phyloP scores from a whole-genome alignment of 768 basidiomycete species.

The Tylopilus intermedius region DNA sequence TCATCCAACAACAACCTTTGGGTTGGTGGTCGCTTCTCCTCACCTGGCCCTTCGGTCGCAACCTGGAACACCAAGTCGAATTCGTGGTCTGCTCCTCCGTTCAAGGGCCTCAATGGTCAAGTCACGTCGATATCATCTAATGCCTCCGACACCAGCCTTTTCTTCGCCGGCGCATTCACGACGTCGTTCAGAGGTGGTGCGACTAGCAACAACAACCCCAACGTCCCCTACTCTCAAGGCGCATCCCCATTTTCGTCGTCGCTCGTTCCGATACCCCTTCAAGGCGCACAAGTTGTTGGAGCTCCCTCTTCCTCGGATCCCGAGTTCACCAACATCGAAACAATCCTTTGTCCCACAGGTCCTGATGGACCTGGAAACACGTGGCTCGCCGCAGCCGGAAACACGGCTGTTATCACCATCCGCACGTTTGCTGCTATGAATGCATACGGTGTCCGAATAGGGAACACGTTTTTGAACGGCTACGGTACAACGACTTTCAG shows the following conservation, averaged over 20 bases:
- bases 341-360: constrained; percentile 84
- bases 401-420: constrained; percentile 67
- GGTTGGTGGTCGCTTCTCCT: constrained; percentile 73
- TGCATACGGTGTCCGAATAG: constrained; percentile 78
- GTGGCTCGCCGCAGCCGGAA: constrained; percentile 80
- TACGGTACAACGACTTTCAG: constrained; percentile 87
- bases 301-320: constrained; percentile 59
- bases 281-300: constrained; percentile 51
- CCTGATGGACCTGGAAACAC: constrained; percentile 71
- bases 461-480: constrained; percentile 80
- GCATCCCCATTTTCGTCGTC: constrained; percentile 87
- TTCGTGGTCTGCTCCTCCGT: constrained; percentile 75
- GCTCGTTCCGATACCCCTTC: constrained; percentile 73
- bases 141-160: constrained; percentile 64
- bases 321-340: constrained; percentile 58
- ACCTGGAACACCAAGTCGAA: constrained; percentile 59
- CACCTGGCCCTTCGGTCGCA: constrained; percentile 63
- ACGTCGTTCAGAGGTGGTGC: constrained; percentile 60
- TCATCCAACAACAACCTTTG: constrained; percentile 57
- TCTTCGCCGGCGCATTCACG: constrained; percentile 87
- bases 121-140: constrained; percentile 77
- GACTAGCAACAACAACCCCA: constrained; percentile 67
- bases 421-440: constrained; percentile 69
- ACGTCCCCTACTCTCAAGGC: constrained; percentile 74
- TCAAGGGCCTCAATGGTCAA: constrained; percentile 67